Base-by-base conservation (phyloP, 2,329 filamentous ascomycete genomes). In the Ambrosiella beaveri region DNA sequence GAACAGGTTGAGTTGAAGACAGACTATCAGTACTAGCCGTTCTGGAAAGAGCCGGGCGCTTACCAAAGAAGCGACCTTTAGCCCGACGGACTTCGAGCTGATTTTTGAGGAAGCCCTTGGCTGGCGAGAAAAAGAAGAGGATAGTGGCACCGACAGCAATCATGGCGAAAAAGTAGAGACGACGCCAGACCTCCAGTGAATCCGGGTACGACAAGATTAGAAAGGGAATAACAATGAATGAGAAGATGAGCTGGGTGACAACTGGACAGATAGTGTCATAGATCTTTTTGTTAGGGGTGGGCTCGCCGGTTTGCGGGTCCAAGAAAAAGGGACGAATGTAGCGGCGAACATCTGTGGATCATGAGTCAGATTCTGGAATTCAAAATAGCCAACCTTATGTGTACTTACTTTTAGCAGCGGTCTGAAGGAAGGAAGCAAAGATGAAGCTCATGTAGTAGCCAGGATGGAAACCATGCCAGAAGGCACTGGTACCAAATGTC, bases 391-490 rank as follows among this genome's bases (percentile, higher is more conserved):
- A 35, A 7, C 17, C 27, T 49, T 37, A 12, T 9, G 9, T 5
- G 3, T 35, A 58, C 56, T 68, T 75, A 96, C 90, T 89, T 75
- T 98, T 98, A 58, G 93, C 90, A 15, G 84, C 84, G 1, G 89
- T 96, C 68, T 98, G 93, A 37, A 96, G 79, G 63, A 98, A 86
- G 62, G 88, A 89, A 1, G 87, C 93, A 7, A 97, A 76, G 45
- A 97, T 73, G 66, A 98, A 98, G 4, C 85, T 79, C 61, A 98
- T 72, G 69, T 97, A 97, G 70, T 98, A 98, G 5, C 93, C 93
- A 0, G 93, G 91, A 64, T 95, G 94, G 71, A 98, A 98, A 37
- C 93, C 93, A 67, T 98, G 93, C 93, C 93, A 98, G 64, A 97
- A 84, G 2, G 93, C 91, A 66, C 89, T 95, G 17, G 93, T 97